Conservation (phyloP, 345 rosid species). For the Hypericum androsaemum region DNA sequence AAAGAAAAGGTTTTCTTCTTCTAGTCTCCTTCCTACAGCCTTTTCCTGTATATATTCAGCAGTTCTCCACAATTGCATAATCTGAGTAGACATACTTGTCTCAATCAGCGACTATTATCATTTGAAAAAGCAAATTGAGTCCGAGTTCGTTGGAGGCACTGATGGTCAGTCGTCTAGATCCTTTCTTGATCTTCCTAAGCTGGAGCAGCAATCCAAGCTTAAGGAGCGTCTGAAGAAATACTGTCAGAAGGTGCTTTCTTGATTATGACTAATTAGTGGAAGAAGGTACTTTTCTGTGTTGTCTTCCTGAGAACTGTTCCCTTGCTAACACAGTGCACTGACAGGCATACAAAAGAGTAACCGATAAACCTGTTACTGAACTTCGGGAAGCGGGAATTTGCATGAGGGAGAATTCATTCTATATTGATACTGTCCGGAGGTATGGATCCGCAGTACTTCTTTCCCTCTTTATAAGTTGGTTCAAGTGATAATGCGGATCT, state of each 20-base stretch:
- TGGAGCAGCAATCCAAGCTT: slow-evolving; percentile 66
- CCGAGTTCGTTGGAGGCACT: slow-evolving; percentile 61
- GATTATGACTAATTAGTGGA: slow-evolving; percentile 11
- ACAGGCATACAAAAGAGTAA: slow-evolving; percentile 74
- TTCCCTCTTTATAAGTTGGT: not conserved
- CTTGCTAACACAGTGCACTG: not conserved
- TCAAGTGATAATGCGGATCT: not conserved
- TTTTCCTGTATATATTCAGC: slow-evolving; percentile 12
- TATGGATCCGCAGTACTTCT: slow-evolving; percentile 10
- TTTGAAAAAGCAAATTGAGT: slow-evolving; percentile 87
- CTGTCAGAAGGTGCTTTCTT: slow-evolving; percentile 64
- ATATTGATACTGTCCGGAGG: slow-evolving; percentile 96
- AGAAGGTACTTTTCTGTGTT: slow-evolving; percentile 6
- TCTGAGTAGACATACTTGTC: slow-evolving; percentile 7
- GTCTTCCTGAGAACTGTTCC: slow-evolving; percentile 17
- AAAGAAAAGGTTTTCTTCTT: slow-evolving; percentile 56
- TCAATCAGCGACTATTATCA: slow-evolving; percentile 82
- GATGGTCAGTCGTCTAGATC: slow-evolving; percentile 57
- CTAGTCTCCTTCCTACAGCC: not conserved
- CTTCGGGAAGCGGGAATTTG: slow-evolving; percentile 97
- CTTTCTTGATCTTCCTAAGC: slow-evolving; percentile 75
- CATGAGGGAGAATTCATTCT: slow-evolving; percentile 95
- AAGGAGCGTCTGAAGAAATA: slow-evolving; percentile 83
- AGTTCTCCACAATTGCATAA: slow-evolving; percentile 12
- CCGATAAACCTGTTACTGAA: slow-evolving; percentile 86